phyloP scores from a whole-genome alignment of 305 asterid genomes.

The Rubia balearica region DNA sequence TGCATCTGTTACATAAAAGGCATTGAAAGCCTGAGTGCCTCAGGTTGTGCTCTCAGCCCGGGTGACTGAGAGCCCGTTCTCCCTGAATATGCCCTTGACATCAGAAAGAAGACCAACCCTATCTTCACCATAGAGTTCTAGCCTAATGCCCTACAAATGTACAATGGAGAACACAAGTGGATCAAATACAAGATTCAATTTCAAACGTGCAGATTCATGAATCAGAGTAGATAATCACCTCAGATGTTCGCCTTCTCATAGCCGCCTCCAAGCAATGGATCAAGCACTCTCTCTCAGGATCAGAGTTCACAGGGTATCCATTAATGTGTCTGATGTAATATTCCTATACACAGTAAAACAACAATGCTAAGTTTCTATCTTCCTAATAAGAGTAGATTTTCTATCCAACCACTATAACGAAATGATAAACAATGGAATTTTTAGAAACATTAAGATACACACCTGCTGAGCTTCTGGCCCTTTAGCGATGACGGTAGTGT shows the following conservation, averaged over 20 bases:
- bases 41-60: conserved; percentile 78
- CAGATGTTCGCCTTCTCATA: conserved; percentile 65
- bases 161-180: conserved; percentile 1
- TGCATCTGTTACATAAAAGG: conserved; percentile 70
- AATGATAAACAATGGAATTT: conserved; percentile 56
- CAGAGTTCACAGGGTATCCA: conserved; percentile 67
- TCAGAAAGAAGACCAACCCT: conserved; percentile 74
- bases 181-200: neutral
- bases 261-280: conserved; percentile 91
- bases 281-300: conserved; percentile 76
- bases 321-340: conserved; percentile 66
- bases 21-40: conserved; percentile 58
- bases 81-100: conserved; percentile 80
- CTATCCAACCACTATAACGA: neutral
- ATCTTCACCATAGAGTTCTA: conserved; percentile 68
- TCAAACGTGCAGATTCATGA: neutral
- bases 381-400: conserved; percentile 2
- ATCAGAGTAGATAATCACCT: conserved; percentile 31
- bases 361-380: neutral
- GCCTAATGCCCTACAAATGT: conserved; percentile 56
- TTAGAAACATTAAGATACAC: conserved; percentile 44
- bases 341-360: conserved; percentile 15
- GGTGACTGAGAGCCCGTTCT: conserved; percentile 72
- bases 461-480: conserved; percentile 11
- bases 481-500: neutral